phyloP scores from a whole-genome alignment of 768 basidiomycete genomes.

The Roridomyces roridus region DNA sequence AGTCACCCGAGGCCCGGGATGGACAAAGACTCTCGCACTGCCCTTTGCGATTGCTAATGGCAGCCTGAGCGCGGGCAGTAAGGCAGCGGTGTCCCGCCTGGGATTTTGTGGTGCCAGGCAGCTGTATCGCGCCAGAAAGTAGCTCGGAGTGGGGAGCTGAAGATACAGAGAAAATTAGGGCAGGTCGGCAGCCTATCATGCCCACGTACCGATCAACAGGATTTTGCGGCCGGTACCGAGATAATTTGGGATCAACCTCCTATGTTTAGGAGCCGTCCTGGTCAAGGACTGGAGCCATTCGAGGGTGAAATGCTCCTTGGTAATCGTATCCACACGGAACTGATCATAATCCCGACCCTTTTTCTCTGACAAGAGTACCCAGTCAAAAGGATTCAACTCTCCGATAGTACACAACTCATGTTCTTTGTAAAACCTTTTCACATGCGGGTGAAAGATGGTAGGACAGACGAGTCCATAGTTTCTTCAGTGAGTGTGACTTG shows the following conservation, averaged over 20 bases:
- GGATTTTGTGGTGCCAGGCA: not conserved
- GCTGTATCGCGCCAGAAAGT: constrained; percentile 2
- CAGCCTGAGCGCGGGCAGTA: constrained; percentile 1
- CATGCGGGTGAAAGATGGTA: not conserved
- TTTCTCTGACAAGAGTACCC: constrained; percentile 5
- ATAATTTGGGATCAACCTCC: constrained; percentile 5
- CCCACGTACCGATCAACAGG: constrained; percentile 9
- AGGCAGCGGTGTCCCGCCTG: constrained; percentile 11
- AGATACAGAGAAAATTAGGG: not conserved
- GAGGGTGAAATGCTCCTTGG: not conserved
- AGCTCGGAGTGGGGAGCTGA: not conserved
- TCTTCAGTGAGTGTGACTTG: constrained; percentile 9
- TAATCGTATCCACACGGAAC: not conserved
- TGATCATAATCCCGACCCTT: not conserved
- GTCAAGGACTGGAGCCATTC: not conserved
- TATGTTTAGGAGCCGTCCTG: too few species aligned
- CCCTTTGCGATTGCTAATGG: not conserved
- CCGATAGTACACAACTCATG: too few species aligned
- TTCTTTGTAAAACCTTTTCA: constrained; percentile 11
- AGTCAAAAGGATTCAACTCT: not conserved
- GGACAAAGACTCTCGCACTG: not conserved
- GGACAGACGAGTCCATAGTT: not conserved
- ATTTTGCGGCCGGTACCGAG: not conserved
- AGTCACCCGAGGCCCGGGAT: not conserved
- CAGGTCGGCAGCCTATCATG: not conserved